These are phyloP conservation scores for Phytopythium litorale DNA, from an alignment of 352 stramenopile genomes.

Conservation along the genomic window DNA sequence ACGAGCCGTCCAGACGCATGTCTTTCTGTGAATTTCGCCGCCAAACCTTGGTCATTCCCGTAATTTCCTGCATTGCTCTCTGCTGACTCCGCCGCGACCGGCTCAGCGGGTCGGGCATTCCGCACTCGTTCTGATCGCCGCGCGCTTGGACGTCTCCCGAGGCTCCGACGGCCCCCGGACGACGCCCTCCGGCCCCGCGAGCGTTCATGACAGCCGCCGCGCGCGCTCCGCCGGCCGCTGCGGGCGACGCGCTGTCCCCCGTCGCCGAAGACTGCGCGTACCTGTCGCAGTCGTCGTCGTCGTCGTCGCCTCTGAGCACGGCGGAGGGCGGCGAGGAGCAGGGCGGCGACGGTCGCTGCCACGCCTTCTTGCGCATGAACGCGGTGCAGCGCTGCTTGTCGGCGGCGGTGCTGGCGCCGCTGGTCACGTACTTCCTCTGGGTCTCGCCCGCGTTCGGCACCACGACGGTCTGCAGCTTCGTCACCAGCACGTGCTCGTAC, in stretches of 20 bases:
- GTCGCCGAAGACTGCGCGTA: slow-evolving; percentile 4
- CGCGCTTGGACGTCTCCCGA: too few relatives aligned
- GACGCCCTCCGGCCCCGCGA: too few relatives aligned
- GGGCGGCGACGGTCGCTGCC: slow-evolving; percentile 10
- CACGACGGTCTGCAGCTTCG: slow-evolving; percentile 59
- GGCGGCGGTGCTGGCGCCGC: slow-evolving; percentile 46
- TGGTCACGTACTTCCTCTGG: slow-evolving; percentile 74
- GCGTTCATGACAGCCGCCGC: not conserved
- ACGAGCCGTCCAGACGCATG: not conserved
- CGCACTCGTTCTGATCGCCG: too few relatives aligned
- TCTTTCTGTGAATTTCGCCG: too few relatives aligned
- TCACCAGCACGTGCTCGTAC: slow-evolving; percentile 62
- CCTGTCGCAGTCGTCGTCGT: not conserved
- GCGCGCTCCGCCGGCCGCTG: not conserved
- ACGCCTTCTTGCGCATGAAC: slow-evolving; percentile 34
- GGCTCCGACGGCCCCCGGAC: too few relatives aligned
- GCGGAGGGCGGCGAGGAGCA: not conserved
- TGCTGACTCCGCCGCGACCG: not conserved
- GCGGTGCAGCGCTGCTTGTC: slow-evolving; percentile 64
- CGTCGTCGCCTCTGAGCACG: not conserved
- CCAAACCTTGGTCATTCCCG: not conserved
- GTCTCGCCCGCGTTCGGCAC: slow-evolving; percentile 63
- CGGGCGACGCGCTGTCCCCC: not conserved
- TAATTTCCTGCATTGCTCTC: not conserved
- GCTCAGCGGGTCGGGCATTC: not conserved